A percentile compares a stretch with the other conserved stretches of the same genome.
Conservation (phyloP, 306 rosid species). For the Gastrolobium villosum region DNA sequence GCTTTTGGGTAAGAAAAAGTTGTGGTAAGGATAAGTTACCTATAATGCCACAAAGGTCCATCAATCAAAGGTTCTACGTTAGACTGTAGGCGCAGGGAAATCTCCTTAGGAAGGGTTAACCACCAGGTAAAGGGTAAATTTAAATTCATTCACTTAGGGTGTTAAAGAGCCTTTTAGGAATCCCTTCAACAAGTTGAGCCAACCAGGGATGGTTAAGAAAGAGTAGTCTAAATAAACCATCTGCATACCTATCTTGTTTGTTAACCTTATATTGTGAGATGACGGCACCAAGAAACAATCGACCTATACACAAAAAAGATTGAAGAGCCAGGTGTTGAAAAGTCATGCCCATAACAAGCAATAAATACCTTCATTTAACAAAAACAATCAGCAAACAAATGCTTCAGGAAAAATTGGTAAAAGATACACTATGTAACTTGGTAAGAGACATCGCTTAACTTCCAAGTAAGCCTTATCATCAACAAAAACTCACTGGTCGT, state of each 20-base stretch:
- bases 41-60: no score
- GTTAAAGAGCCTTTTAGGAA: not conserved
- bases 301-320: not conserved
- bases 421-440: not conserved
- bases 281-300: no score
- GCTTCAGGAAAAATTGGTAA: not conserved
- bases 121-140: not conserved
- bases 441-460: not conserved
- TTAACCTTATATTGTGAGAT: no score
- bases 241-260: no score
- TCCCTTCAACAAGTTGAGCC: slow-evolving; percentile 5
- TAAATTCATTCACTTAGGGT: not conserved
- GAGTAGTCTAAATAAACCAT: not conserved
- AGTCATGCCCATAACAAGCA: not conserved
- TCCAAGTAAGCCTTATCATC: not conserved
- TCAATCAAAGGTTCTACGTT: no score
- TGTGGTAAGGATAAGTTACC: not conserved
- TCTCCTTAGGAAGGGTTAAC: not conserved
- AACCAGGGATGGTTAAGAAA: not conserved
- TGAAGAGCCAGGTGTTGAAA: not conserved
- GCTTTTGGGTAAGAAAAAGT: not conserved
- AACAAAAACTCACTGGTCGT: not conserved
- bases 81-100: not conserved
- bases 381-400: not conserved
- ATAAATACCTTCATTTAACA: not conserved